Evolutionary conservation across 768 basidiomycete genomes (phyloP).

Genomic region (Hygrophorus russula): DNA sequence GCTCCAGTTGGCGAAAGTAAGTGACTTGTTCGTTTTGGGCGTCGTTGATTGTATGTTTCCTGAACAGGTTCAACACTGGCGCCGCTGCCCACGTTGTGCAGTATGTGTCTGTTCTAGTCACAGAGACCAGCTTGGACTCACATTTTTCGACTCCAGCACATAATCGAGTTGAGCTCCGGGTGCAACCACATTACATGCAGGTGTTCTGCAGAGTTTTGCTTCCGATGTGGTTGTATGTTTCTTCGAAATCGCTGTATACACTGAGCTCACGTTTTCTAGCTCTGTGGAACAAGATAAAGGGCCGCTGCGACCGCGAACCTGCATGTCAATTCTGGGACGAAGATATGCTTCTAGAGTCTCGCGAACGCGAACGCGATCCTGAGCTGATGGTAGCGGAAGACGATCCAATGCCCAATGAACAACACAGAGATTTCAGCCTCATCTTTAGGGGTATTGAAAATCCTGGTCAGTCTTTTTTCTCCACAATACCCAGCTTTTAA

Average conservation of each 20-base stretch:
- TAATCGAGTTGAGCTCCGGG: conserved; percentile 18
- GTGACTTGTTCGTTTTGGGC: not conserved
- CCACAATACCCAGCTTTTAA: conserved; percentile 2
- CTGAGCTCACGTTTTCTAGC: not conserved
- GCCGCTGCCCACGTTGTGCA: conserved; percentile 24
- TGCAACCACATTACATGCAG: conserved; percentile 32
- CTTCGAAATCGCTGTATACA: not conserved
- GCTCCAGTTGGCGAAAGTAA: conserved; percentile 21
- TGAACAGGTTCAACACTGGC: conserved; percentile 24
- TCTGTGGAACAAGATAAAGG: conserved; percentile 10
- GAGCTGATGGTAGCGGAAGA: not conserved
- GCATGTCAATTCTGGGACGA: conserved; percentile 28
- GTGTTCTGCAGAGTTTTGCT: conserved; percentile 30
- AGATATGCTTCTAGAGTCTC: conserved; percentile 21
- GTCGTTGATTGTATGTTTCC: not conserved
- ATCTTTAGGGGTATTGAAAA: conserved; percentile 15
- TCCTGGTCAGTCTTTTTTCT: conserved; percentile 4
- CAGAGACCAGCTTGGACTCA: not conserved
- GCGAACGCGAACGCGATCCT: conserved; percentile 16
- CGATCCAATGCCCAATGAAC: conserved; percentile 1
- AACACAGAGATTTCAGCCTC: not conserved
- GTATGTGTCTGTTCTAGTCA: conserved; percentile 4
- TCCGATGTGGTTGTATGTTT: conserved; percentile 26
- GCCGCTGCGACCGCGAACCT: conserved; percentile 19
- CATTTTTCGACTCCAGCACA: conserved; percentile 9